Conservation (phyloP, 208 protist species). For the Wallacemonas collosoma region DNA sequence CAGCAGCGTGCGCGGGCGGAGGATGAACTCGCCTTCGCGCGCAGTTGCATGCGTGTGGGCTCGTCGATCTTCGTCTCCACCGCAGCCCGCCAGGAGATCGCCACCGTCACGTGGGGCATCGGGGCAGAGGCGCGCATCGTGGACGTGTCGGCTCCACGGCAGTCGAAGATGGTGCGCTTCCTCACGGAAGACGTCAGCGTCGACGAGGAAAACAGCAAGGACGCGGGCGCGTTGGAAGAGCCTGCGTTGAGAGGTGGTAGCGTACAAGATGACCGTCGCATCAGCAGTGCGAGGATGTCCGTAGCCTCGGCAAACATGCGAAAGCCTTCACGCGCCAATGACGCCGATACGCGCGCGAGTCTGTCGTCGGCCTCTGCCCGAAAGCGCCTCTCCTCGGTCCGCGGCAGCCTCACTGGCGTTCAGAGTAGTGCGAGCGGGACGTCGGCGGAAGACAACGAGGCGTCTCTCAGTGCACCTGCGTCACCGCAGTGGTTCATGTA, state of each 20-base stretch:
- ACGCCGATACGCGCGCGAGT: neutral
- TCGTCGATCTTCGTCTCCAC: constrained; percentile 14
- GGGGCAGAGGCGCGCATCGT: constrained; percentile 48
- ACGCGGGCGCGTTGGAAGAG: too few species aligned
- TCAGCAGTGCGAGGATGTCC: too few species aligned
- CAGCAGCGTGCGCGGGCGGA: constrained; percentile 2
- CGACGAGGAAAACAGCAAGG: neutral
- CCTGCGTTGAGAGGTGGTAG: too few species aligned
- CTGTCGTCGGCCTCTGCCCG: neutral
- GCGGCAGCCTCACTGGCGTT: neutral
- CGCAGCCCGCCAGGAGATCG: constrained; percentile 8
- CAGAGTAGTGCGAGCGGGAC: neutral
- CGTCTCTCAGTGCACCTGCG: neutral
- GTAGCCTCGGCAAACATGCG: too few species aligned
- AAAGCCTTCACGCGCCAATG: neutral
- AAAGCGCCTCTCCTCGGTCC: neutral
- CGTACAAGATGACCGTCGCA: too few species aligned
- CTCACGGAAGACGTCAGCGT: neutral
- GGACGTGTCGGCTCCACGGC: constrained; percentile 5
- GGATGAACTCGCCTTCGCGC: constrained; percentile 22
- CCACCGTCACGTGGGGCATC: constrained; percentile 67
- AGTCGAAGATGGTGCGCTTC: neutral
- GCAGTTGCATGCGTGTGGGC: constrained; percentile 18
- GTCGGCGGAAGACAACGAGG: neutral
- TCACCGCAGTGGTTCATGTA: constrained; percentile 52